Base-by-base conservation (phyloP, 2,329 filamentous ascomycete species). In the Cladosporium phlei region DNA sequence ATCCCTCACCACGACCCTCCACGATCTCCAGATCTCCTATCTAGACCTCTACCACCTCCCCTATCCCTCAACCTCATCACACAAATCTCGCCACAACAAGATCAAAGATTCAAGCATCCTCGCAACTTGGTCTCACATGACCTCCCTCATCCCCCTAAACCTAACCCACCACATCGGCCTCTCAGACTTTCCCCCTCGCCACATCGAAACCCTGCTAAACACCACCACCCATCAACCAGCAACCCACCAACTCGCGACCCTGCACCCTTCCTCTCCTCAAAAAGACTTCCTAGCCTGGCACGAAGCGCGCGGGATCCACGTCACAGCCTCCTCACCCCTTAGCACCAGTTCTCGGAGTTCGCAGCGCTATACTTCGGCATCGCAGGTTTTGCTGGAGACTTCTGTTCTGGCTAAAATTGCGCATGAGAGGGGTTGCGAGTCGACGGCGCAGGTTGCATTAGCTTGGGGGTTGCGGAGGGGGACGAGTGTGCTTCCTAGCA, bases 111-210 rank as follows among this genome's bases (percentile, higher is more conserved):
- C n/a, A n/a, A n/a, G n/a, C n/a, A n/a, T n/a, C n/a, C 38, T 52
- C 28, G 34, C 76, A 27, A 82, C 79, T 65, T 89, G 62, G 85
- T 80, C 85, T 59, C 78, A 78, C 22, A 80, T 90, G 73, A 75
- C 82, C 61, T 77, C 77, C 34, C 58, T 82, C 16, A 68, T 80
- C 24, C 62, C 66, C 10, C 76, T 78, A 1, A 84, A 84, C 52
- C 78, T 78, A 51, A 81, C 79, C 38, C 76, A 73, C 54, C 80
- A 82, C 47, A 88, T 93, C 55, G 87, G 87, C 42, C 82, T 93
- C 11, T 87, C 83, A 59, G 93, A 91, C 70, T 91, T 85, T 67
- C 70, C 69, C 44, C 73, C 75, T n/a, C 57, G 61, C 10, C 69
- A 75, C 28, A 63, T 79, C 11, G 64, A 76, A 52, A 59, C 67